Conservation (phyloP, 306 rosid genomes). For the Sophora flavescens region DNA sequence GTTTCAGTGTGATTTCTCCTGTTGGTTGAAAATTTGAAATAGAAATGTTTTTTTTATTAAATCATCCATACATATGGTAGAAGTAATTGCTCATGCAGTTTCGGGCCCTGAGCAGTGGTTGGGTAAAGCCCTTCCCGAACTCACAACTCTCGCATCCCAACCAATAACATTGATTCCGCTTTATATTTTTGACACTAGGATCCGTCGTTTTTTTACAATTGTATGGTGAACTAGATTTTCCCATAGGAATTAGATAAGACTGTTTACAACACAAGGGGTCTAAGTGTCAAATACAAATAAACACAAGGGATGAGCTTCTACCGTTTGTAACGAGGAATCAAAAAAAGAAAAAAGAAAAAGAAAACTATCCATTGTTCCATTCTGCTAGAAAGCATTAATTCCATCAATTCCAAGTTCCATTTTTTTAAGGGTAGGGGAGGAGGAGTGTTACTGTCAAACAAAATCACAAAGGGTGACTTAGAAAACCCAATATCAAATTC, state of each 20-base stretch:
- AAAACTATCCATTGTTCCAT: background rate
- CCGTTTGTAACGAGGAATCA: background rate
- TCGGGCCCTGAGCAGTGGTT: too few species aligned
- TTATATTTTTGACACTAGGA: slow-evolving; percentile 8
- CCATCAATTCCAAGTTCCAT: background rate
- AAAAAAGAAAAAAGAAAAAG: background rate
- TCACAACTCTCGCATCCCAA: too few species aligned
- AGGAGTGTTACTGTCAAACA: slow-evolving; percentile 9
- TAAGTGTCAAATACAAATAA: slow-evolving; percentile 1
- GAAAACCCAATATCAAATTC: background rate
- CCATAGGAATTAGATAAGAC: slow-evolving; percentile 10
- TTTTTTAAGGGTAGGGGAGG: background rate
- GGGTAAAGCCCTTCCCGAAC: too few species aligned
- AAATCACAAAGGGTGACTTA: background rate
- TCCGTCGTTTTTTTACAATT: background rate
- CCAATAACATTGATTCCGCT: background rate
- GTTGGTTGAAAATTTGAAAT: slow-evolving; percentile 27
- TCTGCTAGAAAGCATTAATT: background rate
- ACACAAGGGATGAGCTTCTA: background rate
- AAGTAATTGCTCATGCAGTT: too few species aligned
- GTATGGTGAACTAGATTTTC: background rate
- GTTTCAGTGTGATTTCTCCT: background rate
- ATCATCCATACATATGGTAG: background rate
- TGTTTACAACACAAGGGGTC: slow-evolving; percentile 3
- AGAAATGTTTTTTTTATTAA: background rate